Conservation (phyloP, 768 basidiomycete species). For the Hygrophorus pudorinus region DNA sequence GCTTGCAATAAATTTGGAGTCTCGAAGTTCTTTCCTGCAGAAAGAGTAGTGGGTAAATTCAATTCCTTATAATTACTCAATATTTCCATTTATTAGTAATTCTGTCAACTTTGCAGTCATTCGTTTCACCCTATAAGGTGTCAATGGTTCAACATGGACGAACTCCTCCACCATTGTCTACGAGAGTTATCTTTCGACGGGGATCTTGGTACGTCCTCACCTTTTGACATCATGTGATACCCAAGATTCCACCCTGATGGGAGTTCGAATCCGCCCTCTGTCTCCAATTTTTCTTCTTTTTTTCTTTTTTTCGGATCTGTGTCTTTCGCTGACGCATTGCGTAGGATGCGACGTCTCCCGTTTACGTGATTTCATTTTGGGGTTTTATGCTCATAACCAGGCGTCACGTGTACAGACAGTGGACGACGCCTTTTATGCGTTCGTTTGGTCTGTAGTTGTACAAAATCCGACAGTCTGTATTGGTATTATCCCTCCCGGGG, state of each 20-base stretch:
- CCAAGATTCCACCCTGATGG: slow-evolving; percentile 2
- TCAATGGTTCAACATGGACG: slow-evolving; percentile 49
- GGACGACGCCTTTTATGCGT: slow-evolving; percentile 69
- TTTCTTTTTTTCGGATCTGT: slow-evolving; percentile 8
- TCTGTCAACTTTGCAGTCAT: neutral
- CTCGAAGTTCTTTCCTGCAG: too few species aligned
- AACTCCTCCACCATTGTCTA: slow-evolving; percentile 74
- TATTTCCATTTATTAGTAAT: neutral
- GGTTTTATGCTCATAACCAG: slow-evolving; percentile 46
- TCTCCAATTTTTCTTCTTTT: slow-evolving; percentile 9
- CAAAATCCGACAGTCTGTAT: slow-evolving; percentile 67
- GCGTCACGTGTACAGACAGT: slow-evolving; percentile 40
- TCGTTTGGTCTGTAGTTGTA: slow-evolving; percentile 74
- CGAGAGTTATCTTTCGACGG: slow-evolving; percentile 87
- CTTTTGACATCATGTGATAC: slow-evolving; percentile 3
- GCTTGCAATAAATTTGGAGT: too few species aligned
- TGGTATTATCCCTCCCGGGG: slow-evolving; percentile 54
- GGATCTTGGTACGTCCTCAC: slow-evolving; percentile 56
- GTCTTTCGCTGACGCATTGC: slow-evolving; percentile 11
- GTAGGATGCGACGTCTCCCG: slow-evolving; percentile 70
- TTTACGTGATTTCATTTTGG: slow-evolving; percentile 56
- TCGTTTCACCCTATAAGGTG: neutral
- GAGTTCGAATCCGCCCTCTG: slow-evolving; percentile 35
- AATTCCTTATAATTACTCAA: too few species aligned
- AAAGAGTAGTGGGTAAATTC: too few species aligned